Base-by-base conservation (phyloP, 441 rosid genomes). In the Syzygium malaccense region DNA sequence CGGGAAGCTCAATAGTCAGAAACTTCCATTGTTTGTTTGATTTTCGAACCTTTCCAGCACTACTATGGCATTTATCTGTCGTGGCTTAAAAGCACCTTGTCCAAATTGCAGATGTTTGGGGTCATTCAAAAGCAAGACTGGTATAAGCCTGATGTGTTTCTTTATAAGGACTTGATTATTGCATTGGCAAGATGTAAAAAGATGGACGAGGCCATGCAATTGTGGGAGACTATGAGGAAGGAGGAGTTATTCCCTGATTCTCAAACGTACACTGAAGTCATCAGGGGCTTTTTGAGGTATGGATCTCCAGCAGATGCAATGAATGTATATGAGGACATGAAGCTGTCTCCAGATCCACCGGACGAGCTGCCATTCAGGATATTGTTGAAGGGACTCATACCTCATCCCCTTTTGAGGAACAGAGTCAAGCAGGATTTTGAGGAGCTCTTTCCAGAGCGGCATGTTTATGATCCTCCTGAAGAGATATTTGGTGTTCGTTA, bases 221-320 rank as follows among this genome's bases (percentile, higher is more conserved):
- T 96, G 64, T 98, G 99, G 99, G 96, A 94, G 49, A 91, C 91
- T 28, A 94, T 98, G 97, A 95, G 95, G 93, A 93, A 92, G 85
- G 98, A 98, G 88, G 88, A 93, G 62, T 89, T 98, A 86, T 96
- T 96, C 89, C 98, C 98, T 19, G 99, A 98, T 92, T 94, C 96
- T 88, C 98, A 97, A 91, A 93, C 97, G n/a, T 95, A 96, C 89
- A 94, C 98, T 4, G 99, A 97, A 93, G 93, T 95, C 51, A 97
- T 97, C 79, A 91, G 98, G 90, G 99, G 99, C 7, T 97, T 95
- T 91, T 90, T 98, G 88, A 94, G 93, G 89, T 96, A 96, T 4
- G 99, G 99, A 14, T 98, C 98, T 84, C 99, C 99, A 0, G 96
- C 96, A 3, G 99, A 96, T 93, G 99, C 99, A 37, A 96, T 97